Evolutionary conservation across 2,329 filamentous ascomycete genomes (phyloP), one percentile per base, ranked within the genome.

Genomic region (Nigrospora oryzae): DNA sequence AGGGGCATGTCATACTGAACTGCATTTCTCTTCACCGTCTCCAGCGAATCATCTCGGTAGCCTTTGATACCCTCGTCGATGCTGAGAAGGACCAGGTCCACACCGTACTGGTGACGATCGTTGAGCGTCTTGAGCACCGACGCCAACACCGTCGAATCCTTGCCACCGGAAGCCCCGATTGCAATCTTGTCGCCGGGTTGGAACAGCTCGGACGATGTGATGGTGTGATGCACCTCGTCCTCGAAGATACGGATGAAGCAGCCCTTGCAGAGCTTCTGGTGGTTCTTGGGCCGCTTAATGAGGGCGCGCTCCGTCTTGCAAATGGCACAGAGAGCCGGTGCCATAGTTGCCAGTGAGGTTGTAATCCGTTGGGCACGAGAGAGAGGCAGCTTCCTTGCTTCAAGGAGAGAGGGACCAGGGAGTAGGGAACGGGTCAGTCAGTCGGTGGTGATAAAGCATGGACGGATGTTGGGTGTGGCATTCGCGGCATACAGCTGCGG

Each of bases 21-120:
- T 0, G 90, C 87, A 64, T 98, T 97, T 48, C 91, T 76, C 74
- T 96, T 96, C 38, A 98, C 93, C 0, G 93, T 97, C 66, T 97
- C 90, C 15, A 98, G 71, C 40, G 87, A 94, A 65, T 98, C 93
- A 61, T 98, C 94, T 49, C 94, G 79, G 60, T 98, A 98, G 7
- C 93, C 93, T 56, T 87, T 93, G 69, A 98, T 98, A 7, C 93
- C 93, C 65, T 98, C 94, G 54, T 98, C 93, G 56, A 98, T 91
- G 49, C 87, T 94, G 36, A 98, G 74, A 1, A 98, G 73, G 0
- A 94, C 78, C 3, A 98, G 75, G 37, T 97, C 81, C 5, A 98
- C 70, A 1, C 85, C 87, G 62, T 97, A 97, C 52, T 83, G 73
- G 61, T 96, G 81, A 38, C 90, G 81, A 62, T 95, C 88, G 56